Percentiles rank a stretch among this genome's conserved stretches.
phyloP scores from a whole-genome alignment of 2,329 filamentous ascomycete genomes.

The Neodidymelliopsis sp. region DNA sequence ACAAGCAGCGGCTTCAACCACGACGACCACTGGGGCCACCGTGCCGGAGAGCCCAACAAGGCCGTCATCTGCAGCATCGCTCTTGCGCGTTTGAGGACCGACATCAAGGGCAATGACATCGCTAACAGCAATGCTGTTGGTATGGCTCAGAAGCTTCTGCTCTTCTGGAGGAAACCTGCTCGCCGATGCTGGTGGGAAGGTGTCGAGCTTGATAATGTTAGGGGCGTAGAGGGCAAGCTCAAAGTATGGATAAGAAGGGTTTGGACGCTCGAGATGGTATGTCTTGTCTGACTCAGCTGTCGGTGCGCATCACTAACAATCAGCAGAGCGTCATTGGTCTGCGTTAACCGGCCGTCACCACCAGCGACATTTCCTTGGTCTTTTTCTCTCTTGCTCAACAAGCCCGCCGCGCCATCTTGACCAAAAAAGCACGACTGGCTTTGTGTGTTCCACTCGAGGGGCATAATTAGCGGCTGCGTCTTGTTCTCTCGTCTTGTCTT shows the following conservation, averaged over 20 bases:
- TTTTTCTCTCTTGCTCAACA: not conserved
- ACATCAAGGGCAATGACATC: constrained; percentile 80
- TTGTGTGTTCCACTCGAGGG: constrained; percentile 11
- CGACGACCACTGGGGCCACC: constrained; percentile 93
- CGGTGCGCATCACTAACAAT: constrained; percentile 21
- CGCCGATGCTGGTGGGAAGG: constrained; percentile 99
- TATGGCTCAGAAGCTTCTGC: constrained; percentile 96
- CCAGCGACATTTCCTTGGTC: constrained; percentile 1
- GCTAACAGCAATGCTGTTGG: constrained; percentile 81
- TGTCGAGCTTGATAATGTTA: constrained; percentile 86
- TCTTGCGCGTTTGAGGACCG: constrained; percentile 88
- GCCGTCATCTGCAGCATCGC: constrained; percentile 97
- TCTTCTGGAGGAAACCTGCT: constrained; percentile 98
- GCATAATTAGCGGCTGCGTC: constrained; percentile 18
- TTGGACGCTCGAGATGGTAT: constrained; percentile 95
- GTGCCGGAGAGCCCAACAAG: constrained; percentile 97
- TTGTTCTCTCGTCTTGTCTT: constrained; percentile 19
- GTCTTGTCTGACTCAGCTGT: constrained; percentile 2
- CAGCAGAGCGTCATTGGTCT: constrained; percentile 81
- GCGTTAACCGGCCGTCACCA: constrained; percentile 58
- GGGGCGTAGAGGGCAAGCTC: constrained; percentile 87
- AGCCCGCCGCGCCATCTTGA: constrained; percentile 6
- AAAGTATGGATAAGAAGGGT: constrained; percentile 99
- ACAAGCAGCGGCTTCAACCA: constrained; percentile 86
- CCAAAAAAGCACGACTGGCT: constrained; percentile 14